These are phyloP conservation scores for Pelargonium citronellum DNA, from an alignment of 441 rosid species.

Conservation along the genomic window DNA sequence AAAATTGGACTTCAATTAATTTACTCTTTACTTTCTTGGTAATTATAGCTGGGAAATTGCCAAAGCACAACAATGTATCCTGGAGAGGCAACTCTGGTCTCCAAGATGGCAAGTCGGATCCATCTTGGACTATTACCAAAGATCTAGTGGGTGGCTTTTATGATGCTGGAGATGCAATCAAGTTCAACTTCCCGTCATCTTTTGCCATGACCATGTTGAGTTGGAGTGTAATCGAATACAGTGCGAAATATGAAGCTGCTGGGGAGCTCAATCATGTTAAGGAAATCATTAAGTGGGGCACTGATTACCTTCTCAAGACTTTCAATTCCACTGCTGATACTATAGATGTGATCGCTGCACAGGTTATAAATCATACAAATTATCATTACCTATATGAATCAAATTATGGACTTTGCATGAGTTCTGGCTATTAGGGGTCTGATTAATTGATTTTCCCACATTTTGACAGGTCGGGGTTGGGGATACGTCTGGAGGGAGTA, in stretches of 20 bases:
- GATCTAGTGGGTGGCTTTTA: conserved; percentile 79
- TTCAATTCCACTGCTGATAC: not conserved
- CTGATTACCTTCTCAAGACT: conserved; percentile 24
- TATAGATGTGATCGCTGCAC: not conserved
- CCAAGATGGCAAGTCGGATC: conserved; percentile 55
- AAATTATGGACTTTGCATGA: no score
- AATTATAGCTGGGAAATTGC: conserved; percentile 70
- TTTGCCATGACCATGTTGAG: conserved; percentile 88
- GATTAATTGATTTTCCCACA: not conserved
- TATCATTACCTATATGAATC: no score
- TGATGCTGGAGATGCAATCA: conserved; percentile 92
- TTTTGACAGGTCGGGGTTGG: conserved; percentile 60
- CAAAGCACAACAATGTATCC: conserved; percentile 61
- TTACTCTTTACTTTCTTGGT: not conserved
- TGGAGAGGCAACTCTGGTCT: conserved; percentile 80
- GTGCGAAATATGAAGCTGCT: conserved; percentile 74
- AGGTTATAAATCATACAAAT: conserved; percentile 11
- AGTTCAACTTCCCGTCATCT: conserved; percentile 72
- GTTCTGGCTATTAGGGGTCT: no score
- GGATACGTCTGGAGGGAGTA: conserved; percentile 61
- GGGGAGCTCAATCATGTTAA: conserved; percentile 56
- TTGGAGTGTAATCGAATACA: conserved; percentile 98
- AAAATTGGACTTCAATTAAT: not conserved
- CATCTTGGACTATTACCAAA: conserved; percentile 31
- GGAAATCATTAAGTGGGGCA: conserved; percentile 27